Conservation (phyloP, 768 basidiomycete species). For the Tylopilus felleus region DNA sequence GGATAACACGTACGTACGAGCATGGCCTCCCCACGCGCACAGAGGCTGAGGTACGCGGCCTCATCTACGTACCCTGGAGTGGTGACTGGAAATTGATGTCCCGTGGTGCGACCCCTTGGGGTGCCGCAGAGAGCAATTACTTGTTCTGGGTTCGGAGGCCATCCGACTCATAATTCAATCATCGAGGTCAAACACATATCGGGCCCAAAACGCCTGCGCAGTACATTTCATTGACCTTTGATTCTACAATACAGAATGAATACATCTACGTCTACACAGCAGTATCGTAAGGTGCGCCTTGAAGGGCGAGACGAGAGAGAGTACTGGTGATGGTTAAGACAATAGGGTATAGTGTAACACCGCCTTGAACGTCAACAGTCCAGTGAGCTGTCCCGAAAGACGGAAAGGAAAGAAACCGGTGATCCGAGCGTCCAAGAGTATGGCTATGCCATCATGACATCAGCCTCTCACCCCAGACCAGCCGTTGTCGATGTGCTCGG, state of each 20-base stretch:
- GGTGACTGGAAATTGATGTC: slow-evolving; percentile 70
- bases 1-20: slow-evolving; percentile 55
- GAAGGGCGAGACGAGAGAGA: background rate
- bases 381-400: background rate
- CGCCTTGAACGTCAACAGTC: background rate
- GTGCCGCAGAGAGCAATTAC: slow-evolving; percentile 67
- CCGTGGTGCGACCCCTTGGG: slow-evolving; percentile 43
- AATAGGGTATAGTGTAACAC: background rate
- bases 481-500: slow-evolving; percentile 67
- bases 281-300: background rate
- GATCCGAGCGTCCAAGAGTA: background rate
- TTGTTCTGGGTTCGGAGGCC: slow-evolving; percentile 87
- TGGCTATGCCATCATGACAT: slow-evolving; percentile 48
- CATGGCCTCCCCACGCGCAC: slow-evolving; percentile 51
- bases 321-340: background rate
- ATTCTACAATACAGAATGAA: slow-evolving; percentile 16
- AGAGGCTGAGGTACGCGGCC: slow-evolving; percentile 77
- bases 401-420: background rate
- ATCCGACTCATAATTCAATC: slow-evolving; percentile 5
- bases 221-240: background rate
- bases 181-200: background rate
- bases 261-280: slow-evolving; percentile 13
- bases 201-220: background rate
- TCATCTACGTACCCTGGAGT: slow-evolving; percentile 70
- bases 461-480: slow-evolving; percentile 77